Conservation (phyloP, 805 yeast species). For the Hanseniaspora occidentalis region DNA sequence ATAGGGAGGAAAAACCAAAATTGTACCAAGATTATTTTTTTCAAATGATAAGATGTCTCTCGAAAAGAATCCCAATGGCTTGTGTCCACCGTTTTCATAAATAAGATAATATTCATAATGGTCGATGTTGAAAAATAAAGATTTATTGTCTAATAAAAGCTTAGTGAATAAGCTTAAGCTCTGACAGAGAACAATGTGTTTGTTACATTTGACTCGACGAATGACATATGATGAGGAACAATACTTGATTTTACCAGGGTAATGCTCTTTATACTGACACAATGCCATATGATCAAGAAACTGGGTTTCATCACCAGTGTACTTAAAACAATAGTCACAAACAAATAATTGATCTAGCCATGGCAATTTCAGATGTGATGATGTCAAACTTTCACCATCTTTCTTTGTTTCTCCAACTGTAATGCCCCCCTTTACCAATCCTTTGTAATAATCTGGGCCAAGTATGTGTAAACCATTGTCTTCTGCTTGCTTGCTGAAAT, state of each 20-base stretch:
- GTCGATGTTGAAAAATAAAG: constrained; percentile 70
- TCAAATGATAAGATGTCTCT: constrained; percentile 71
- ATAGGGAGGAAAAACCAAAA: constrained; percentile 83
- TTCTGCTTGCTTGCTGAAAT: constrained; percentile 40
- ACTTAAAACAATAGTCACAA: constrained; percentile 79
- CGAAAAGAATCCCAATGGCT: constrained; percentile 86
- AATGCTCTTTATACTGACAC: constrained; percentile 32
- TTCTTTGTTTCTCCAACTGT: constrained; percentile 1
- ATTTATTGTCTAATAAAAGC: constrained; percentile 79
- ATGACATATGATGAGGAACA: constrained; percentile 44
- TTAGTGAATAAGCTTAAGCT: constrained; percentile 76
- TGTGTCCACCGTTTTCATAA: constrained; percentile 36
- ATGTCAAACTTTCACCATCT: not conserved
- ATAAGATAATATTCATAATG: constrained; percentile 69
- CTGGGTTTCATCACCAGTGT: constrained; percentile 36
- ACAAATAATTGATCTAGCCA: constrained; percentile 58
- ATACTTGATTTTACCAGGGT: constrained; percentile 63
- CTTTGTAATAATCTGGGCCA: constrained; percentile 12
- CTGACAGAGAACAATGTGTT: constrained; percentile 62
- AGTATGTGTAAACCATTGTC: constrained; percentile 30
- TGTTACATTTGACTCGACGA: constrained; percentile 53
- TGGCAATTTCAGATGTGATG: constrained; percentile 12
- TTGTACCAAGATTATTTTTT: constrained; percentile 79
- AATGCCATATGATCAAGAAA: constrained; percentile 37
- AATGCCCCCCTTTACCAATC: constrained; percentile 7